Percentiles rank a stretch among this genome's conserved stretches.
These are phyloP conservation scores for Kwoniella europaea DNA, from an alignment of 768 basidiomycete genomes.

Conservation along the genomic window DNA sequence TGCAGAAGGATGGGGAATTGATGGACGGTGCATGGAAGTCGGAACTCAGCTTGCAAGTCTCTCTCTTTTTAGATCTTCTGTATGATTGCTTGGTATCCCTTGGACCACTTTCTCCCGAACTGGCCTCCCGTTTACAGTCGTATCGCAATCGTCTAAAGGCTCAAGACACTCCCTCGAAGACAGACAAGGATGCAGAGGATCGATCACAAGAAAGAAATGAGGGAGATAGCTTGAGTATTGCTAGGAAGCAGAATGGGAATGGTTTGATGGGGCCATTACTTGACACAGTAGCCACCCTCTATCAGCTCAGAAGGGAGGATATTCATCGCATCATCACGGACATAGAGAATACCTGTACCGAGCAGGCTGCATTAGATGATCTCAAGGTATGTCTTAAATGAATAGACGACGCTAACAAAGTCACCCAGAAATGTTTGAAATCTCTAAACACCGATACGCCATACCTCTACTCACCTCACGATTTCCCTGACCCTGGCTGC, in stretches of 20 bases:
- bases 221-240: background rate
- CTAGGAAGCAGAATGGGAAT: slow-evolving; percentile 4
- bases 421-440: slow-evolving; percentile 78
- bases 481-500: slow-evolving; percentile 80
- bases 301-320: slow-evolving; percentile 24
- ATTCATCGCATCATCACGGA: slow-evolving; percentile 27
- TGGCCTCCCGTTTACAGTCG: slow-evolving; percentile 77
- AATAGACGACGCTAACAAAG: background rate
- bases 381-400: slow-evolving; percentile 69
- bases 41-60: slow-evolving; percentile 90
- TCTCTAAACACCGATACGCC: slow-evolving; percentile 81
- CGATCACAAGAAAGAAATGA: background rate
- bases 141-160: slow-evolving; percentile 73
- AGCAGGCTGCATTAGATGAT: slow-evolving; percentile 79
- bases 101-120: slow-evolving; percentile 80
- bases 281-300: slow-evolving; percentile 29
- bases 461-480: slow-evolving; percentile 83
- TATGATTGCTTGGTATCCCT: slow-evolving; percentile 75
- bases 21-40: slow-evolving; percentile 88
- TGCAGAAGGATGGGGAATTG: slow-evolving; percentile 86
- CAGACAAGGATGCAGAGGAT: slow-evolving; percentile 8
- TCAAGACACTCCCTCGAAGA: slow-evolving; percentile 36
- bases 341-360: slow-evolving; percentile 37
- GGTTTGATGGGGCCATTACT: slow-evolving; percentile 18
- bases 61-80: slow-evolving; percentile 82